Conservation (phyloP, 169 alveolate genomes). For the Cryptosporidium felis region DNA sequence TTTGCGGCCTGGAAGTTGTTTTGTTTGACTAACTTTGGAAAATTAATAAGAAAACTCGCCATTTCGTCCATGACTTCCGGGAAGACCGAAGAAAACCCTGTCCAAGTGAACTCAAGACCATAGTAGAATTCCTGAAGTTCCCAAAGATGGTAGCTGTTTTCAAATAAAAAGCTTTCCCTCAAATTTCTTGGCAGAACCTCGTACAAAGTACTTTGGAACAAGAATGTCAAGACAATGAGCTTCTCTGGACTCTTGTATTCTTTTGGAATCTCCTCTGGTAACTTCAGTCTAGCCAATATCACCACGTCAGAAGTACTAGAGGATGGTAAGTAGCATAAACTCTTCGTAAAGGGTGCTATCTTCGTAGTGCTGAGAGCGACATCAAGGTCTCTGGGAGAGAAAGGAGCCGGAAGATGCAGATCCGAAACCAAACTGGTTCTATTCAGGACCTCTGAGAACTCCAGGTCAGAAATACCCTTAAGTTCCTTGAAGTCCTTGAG, state of each 20-base stretch:
- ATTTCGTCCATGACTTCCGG: slow-evolving; percentile 28
- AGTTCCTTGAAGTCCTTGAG: neutral
- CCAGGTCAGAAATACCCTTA: neutral
- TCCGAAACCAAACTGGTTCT: neutral
- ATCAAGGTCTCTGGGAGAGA: neutral
- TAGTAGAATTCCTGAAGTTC: slow-evolving; percentile 42
- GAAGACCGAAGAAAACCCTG: slow-evolving; percentile 33
- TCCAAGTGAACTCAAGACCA: slow-evolving; percentile 49
- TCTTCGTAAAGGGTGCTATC: neutral
- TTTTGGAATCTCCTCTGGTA: slow-evolving; percentile 19
- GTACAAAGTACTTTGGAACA: slow-evolving; percentile 3
- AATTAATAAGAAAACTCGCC: neutral
- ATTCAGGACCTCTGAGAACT: neutral
- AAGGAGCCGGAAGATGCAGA: neutral
- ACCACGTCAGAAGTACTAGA: neutral
- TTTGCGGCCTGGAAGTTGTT: neutral
- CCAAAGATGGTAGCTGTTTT: slow-evolving; percentile 13
- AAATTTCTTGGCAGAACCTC: slow-evolving; percentile 1
- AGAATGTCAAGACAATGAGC: neutral
- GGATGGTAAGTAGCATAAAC: slow-evolving; percentile 33
- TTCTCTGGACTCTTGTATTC: slow-evolving; percentile 5
- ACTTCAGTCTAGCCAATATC: neutral
- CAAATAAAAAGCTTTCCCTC: slow-evolving; percentile 1
- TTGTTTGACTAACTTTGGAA: neutral
- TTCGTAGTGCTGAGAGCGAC: neutral